These are phyloP conservation scores for Agrostemma githago DNA, from an alignment of 148 eudicot species.

Conservation along the genomic window DNA sequence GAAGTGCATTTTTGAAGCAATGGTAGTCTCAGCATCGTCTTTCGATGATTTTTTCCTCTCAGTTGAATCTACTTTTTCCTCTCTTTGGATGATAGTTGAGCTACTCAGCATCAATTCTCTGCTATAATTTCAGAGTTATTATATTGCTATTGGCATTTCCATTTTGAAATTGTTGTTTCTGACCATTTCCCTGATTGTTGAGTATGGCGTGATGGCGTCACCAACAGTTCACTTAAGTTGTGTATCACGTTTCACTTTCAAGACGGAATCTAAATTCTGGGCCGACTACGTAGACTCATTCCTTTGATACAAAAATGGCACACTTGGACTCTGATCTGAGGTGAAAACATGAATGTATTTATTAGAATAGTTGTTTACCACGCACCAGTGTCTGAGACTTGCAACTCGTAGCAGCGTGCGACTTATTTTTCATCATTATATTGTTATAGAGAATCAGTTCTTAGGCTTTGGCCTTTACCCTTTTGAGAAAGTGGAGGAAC, in stretches of 20 bases:
- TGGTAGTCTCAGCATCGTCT: too few relatives aligned
- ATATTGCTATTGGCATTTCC: neutral
- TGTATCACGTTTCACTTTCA: neutral
- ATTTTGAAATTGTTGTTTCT: neutral
- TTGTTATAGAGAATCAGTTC: conserved; percentile 9
- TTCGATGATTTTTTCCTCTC: too few relatives aligned
- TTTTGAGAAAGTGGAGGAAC: conserved; percentile 10
- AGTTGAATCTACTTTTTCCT: conserved; percentile 21
- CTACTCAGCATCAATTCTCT: conserved; percentile 9
- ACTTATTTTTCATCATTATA: neutral
- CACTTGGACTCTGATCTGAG: neutral
- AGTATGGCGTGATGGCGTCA: too few relatives aligned
- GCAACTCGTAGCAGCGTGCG: neutral
- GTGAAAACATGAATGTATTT: too few relatives aligned
- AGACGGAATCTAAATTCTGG: too few relatives aligned
- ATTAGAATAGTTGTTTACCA: too few relatives aligned
- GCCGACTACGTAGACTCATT: too few relatives aligned
- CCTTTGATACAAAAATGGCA: neutral
- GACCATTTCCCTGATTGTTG: conserved; percentile 1
- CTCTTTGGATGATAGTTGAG: neutral
- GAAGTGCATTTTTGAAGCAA: too few relatives aligned
- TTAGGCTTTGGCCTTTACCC: neutral
- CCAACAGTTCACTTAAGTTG: neutral
- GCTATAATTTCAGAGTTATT: neutral
- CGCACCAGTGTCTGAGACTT: neutral